These are phyloP conservation scores for Penicillium verrucosum DNA, from an alignment of 2,329 filamentous ascomycete genomes.

Conservation along the genomic window DNA sequence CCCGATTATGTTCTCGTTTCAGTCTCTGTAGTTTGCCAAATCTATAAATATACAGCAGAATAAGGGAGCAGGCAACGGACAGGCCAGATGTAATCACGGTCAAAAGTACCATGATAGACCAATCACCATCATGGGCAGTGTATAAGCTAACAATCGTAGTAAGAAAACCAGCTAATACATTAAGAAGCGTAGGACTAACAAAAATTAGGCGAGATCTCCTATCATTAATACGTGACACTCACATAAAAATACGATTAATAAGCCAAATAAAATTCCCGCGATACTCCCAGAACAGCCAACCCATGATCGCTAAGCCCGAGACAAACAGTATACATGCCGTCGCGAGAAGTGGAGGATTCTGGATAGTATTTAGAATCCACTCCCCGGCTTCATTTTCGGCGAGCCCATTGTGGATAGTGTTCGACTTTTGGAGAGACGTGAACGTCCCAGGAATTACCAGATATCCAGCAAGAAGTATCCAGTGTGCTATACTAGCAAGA, in stretches of 20 bases:
- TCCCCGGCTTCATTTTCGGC: conserved; percentile 29
- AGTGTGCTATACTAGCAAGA: conserved; percentile 45
- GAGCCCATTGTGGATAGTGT: conserved; percentile 25
- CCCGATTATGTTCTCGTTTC: conserved; percentile 9
- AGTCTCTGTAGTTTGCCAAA: conserved; percentile 34
- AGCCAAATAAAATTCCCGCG: conserved; percentile 56
- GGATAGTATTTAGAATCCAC: conserved; percentile 30
- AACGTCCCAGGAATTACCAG: conserved; percentile 23
- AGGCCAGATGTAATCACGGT: conserved; percentile 36
- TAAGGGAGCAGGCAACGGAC: conserved; percentile 17
- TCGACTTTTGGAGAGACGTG: conserved; percentile 14
- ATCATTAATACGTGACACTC: conserved; percentile 6
- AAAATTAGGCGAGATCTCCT: neutral
- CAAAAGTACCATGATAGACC: conserved; percentile 45
- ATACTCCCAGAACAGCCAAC: conserved; percentile 45
- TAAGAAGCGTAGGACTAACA: conserved; percentile 38
- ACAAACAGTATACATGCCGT: conserved; percentile 46
- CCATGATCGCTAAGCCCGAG: conserved; percentile 42
- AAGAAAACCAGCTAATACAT: conserved; percentile 50
- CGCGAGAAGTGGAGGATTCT: conserved; percentile 43
- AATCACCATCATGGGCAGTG: conserved; percentile 45
- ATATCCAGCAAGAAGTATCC: conserved; percentile 53
- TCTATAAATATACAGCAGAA: conserved; percentile 38
- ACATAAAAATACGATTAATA: conserved; percentile 51
- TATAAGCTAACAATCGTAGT: conserved; percentile 52